Percentiles rank a stretch among this genome's conserved stretches.
Conservation (phyloP, 495 filamentous ascomycete species). For the Penicillium ochrochloron region DNA sequence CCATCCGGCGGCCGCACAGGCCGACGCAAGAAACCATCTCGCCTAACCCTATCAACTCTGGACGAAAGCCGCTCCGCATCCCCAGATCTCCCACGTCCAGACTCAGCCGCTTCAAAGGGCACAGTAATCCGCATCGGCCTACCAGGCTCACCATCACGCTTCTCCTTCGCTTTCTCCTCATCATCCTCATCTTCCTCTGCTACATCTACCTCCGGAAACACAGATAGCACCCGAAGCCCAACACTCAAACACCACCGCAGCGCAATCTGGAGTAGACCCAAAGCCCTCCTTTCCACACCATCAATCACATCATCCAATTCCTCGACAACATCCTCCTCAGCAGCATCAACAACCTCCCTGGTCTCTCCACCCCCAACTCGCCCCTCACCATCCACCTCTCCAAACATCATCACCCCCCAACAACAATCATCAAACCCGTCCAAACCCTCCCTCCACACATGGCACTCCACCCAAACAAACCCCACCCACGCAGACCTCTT, state of each 20-base stretch:
- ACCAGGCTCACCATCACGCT: constrained; percentile 41
- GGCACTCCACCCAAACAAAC: constrained; percentile 45
- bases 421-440: constrained; percentile 13
- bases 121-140: constrained; percentile 47
- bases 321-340: constrained; percentile 12
- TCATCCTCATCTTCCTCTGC: constrained; percentile 39
- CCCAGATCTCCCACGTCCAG: constrained; percentile 32
- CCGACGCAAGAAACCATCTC: constrained; percentile 34
- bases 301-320: constrained; percentile 22
- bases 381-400: constrained; percentile 3
- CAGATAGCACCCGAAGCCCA: constrained; percentile 5
- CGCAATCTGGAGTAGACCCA: constrained; percentile 35
- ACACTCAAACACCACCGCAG: constrained; percentile 10
- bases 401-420: constrained; percentile 13
- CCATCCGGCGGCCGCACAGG: constrained; percentile 56
- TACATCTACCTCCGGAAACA: constrained; percentile 17
- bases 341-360: constrained; percentile 15
- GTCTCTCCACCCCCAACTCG: constrained; percentile 9
- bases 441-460: constrained; percentile 45
- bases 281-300: constrained; percentile 34
- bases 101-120: constrained; percentile 43
- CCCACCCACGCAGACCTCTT: constrained; percentile 46
- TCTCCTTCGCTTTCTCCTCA: constrained; percentile 42
- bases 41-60: constrained; percentile 28
- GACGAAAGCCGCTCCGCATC: constrained; percentile 32